These are phyloP conservation scores for Bacterosira constricta DNA, from an alignment of 108 stramenopile genomes.

Conservation along the genomic window DNA sequence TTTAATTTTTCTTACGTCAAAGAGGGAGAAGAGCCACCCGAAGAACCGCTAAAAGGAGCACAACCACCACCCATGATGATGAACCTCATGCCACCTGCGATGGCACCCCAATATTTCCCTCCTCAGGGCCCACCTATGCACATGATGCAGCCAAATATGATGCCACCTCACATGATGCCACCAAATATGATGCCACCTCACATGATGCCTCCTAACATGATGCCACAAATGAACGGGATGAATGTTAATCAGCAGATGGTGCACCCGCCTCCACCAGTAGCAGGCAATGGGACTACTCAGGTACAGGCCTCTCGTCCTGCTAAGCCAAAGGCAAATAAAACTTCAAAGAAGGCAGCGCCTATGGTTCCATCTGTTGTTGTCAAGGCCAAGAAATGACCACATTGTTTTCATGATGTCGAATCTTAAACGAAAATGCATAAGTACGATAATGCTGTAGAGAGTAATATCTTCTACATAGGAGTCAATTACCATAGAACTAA, in stretches of 20 bases:
- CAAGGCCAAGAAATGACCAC: slow-evolving; percentile 28
- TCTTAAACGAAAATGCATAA: background rate
- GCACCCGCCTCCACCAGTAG: slow-evolving; percentile 8
- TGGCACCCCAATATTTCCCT: slow-evolving; percentile 9
- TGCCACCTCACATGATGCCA: slow-evolving; percentile 39
- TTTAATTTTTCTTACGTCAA: slow-evolving; percentile 87
- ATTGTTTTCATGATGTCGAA: background rate
- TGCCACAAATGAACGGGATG: slow-evolving; percentile 21
- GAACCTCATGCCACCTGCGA: slow-evolving; percentile 22
- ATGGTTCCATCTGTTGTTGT: slow-evolving; percentile 39
- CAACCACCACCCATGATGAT: slow-evolving; percentile 16
- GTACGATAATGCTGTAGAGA: too few relatives aligned
- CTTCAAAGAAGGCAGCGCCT: slow-evolving; percentile 24
- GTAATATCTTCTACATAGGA: too few relatives aligned
- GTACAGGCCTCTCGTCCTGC: background rate
- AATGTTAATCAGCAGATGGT: slow-evolving; percentile 15
- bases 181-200: slow-evolving; percentile 25
- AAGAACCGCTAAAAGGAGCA: background rate
- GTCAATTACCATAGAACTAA: too few relatives aligned
- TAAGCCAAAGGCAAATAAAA: background rate
- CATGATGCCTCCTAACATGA: slow-evolving; percentile 23
- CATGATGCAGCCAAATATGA: slow-evolving; percentile 32
- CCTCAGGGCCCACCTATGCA: slow-evolving; percentile 6
- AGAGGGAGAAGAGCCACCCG: slow-evolving; percentile 67
- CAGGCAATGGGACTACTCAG: background rate